Base-by-base conservation (phyloP, 805 yeast species). In the Komagataella pastoris region DNA sequence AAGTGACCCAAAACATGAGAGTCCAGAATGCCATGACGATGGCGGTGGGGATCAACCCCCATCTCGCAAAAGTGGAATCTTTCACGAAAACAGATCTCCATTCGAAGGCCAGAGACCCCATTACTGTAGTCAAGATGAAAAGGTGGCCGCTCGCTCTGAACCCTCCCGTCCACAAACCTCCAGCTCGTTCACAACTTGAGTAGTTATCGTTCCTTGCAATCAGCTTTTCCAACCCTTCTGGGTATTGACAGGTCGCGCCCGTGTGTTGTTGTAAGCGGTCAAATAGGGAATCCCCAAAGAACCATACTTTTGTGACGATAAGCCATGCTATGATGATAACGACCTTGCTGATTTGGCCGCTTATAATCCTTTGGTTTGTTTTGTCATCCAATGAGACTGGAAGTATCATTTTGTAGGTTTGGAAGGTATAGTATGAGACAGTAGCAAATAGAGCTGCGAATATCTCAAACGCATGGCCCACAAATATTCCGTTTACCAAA, bases 61-160 rank as follows among this genome's bases (percentile, higher is more conserved):
- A 24, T 7, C 17, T 24, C 7, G 47, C 17, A 21, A 10, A 12
- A 14, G n/a, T 21, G 24, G 30, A 14, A 18, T 24, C 47, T 46
- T 46, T 21, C 47, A 49, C 18, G 19, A 46, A 6, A 5, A 50
- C 40, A 18, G 17, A 12, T 40, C 51, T 44, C 17, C 54, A 53
- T 51, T 66, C 70, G 52, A 55, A 57, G 2, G 57, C 7, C 6
- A 66, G 46, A 46, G 66, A 55, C 24, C 66, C 52, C 17, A 68
- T 57, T 51, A 69, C 65, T 10, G 71, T 64, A 5, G 67, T 52
- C 10, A 73, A 47, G 3, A 73, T 59, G 49, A 68, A 61, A 44
- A 65, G 60, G 54, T 74, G 79, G 6, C 79, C 77, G 17, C 76
- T 70, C 12, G 66, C 50, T 54, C 73, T 76, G 23, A 65, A 65